Percentiles rank a stretch among this genome's conserved stretches.
phyloP scores from a whole-genome alignment of 768 basidiomycete species.

The Candolleomyces efflorescens region DNA sequence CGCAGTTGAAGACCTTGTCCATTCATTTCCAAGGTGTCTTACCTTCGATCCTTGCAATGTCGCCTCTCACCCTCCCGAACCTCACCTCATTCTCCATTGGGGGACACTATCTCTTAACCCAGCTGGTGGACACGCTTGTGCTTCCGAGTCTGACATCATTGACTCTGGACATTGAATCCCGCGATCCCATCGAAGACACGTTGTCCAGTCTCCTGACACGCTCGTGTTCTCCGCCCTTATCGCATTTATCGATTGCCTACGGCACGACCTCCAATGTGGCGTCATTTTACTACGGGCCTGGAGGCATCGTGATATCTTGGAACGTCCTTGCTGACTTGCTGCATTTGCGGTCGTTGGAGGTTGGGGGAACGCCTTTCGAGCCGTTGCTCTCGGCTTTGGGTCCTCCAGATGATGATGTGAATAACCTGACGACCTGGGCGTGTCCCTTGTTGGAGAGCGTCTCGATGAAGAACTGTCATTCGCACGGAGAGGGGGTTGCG shows the following conservation, averaged over 20 bases:
- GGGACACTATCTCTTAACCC: slow-evolving; percentile 61
- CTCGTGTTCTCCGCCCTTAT: slow-evolving; percentile 53
- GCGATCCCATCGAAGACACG: slow-evolving; percentile 74
- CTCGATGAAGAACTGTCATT: slow-evolving; percentile 60
- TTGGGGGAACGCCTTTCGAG: slow-evolving; percentile 66
- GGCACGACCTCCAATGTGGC: slow-evolving; percentile 31
- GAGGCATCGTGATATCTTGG: slow-evolving; percentile 62
- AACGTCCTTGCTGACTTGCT: slow-evolving; percentile 52
- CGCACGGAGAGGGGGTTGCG: slow-evolving; percentile 58
- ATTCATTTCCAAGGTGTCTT: slow-evolving; percentile 61
- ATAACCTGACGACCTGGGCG: slow-evolving; percentile 43
- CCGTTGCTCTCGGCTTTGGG: slow-evolving; percentile 55
- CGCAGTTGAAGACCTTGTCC: slow-evolving; percentile 49
- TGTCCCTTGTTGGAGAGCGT: slow-evolving; percentile 61
- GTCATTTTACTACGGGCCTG: slow-evolving; percentile 55
- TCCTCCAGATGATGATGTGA: slow-evolving; percentile 55
- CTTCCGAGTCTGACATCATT: slow-evolving; percentile 57
- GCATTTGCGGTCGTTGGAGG: slow-evolving; percentile 52
- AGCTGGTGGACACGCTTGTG: slow-evolving; percentile 56
- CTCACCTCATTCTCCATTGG: slow-evolving; percentile 56
- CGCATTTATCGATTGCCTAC: slow-evolving; percentile 61
- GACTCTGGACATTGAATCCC: slow-evolving; percentile 65
- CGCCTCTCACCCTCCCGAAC: slow-evolving; percentile 46
- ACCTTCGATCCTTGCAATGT: slow-evolving; percentile 59
- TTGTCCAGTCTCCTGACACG: slow-evolving; percentile 57